phyloP scores from a whole-genome alignment of 305 asterid species.

The Fraxinus dipetala region DNA sequence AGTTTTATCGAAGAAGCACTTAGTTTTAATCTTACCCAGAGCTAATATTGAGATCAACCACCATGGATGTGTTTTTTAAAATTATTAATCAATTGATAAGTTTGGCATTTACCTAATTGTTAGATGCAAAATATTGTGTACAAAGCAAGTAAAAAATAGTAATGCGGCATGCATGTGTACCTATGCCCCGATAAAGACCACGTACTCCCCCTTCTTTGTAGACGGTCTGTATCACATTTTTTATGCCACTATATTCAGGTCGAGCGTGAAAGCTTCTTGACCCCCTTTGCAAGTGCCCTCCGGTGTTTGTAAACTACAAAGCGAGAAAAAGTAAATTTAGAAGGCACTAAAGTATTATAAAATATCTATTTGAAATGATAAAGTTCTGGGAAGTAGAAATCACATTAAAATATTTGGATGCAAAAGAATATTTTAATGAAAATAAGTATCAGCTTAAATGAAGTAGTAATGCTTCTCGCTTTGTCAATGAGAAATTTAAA shows the following conservation, averaged over 20 bases:
- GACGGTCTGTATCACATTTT: constrained; percentile 67
- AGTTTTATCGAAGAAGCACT: background rate
- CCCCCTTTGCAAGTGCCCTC: constrained; percentile 39
- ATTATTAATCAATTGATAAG: background rate
- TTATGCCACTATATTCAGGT: constrained; percentile 68
- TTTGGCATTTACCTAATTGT: background rate
- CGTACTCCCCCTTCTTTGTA: constrained; percentile 81
- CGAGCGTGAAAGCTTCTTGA: constrained; percentile 34
- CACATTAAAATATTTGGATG: background rate
- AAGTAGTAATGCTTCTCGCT: background rate
- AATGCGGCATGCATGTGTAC: constrained; percentile 34
- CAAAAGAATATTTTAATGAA: background rate
- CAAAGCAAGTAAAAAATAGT: background rate
- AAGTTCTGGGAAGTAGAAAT: background rate
- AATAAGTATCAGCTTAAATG: background rate
- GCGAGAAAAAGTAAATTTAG: background rate
- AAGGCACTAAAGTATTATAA: background rate
- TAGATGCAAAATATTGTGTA: background rate
- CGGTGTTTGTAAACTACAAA: constrained; percentile 58
- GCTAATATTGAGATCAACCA: background rate
- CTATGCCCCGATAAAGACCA: constrained; percentile 87
- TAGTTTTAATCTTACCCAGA: background rate
- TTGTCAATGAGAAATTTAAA: background rate
- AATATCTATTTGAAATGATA: background rate
- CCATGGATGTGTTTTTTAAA: background rate